These are phyloP conservation scores for Colletotrichum sp. DNA, from an alignment of 2,329 filamentous ascomycete species.

Conservation along the genomic window DNA sequence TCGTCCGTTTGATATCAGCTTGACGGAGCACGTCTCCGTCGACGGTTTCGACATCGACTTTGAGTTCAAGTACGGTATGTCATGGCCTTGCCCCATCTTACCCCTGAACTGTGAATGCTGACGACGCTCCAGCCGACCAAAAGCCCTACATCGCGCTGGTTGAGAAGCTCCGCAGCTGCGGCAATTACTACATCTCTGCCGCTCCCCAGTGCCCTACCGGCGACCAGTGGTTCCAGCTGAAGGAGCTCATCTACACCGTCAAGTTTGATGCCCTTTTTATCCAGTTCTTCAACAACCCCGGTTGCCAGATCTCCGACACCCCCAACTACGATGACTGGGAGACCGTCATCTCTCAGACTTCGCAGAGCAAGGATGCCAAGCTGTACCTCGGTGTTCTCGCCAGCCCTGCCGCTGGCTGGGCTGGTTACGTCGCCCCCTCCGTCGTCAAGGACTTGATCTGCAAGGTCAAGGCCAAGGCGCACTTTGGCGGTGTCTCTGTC, in stretches of 20 bases:
- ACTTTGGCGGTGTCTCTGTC: slow-evolving; percentile 52
- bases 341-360: slow-evolving; percentile 33
- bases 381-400: slow-evolving; percentile 50
- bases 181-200: slow-evolving; percentile 41
- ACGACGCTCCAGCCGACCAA: slow-evolving; percentile 29
- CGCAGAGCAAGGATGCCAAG: slow-evolving; percentile 45
- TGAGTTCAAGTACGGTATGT: slow-evolving; percentile 37
- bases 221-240: slow-evolving; percentile 33
- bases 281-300: slow-evolving; percentile 55
- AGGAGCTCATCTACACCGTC: slow-evolving; percentile 42
- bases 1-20: slow-evolving; percentile 42
- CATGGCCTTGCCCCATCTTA: too few relatives aligned
- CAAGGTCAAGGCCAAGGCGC: slow-evolving; percentile 35
- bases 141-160: slow-evolving; percentile 43
- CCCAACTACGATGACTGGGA: slow-evolving; percentile 50
- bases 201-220: slow-evolving; percentile 49
- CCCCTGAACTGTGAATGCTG: background rate
- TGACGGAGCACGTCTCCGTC: slow-evolving; percentile 30
- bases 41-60: slow-evolving; percentile 52
- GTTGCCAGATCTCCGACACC: slow-evolving; percentile 36
- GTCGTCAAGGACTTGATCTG: slow-evolving; percentile 43
- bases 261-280: slow-evolving; percentile 49
- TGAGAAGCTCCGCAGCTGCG: slow-evolving; percentile 35
- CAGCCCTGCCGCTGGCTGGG: slow-evolving; percentile 27
- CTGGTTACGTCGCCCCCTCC: slow-evolving; percentile 39